These are phyloP conservation scores for Colletotrichum sp. DNA, from an alignment of 2,329 filamentous ascomycete species.

Conservation along the genomic window DNA sequence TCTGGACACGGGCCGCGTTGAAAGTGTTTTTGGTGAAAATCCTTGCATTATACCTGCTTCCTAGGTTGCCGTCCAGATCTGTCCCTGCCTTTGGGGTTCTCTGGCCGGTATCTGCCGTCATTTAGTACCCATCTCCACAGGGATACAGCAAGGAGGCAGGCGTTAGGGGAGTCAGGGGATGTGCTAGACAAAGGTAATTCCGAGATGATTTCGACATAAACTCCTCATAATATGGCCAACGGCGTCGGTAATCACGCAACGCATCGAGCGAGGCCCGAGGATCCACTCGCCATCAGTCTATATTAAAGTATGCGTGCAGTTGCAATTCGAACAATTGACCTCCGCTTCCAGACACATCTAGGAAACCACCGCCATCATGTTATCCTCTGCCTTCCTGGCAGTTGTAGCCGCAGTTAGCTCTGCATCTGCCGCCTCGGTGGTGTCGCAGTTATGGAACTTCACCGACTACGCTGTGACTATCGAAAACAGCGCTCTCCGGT, in stretches of 20 bases:
- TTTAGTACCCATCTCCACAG: background rate
- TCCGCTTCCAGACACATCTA: background rate
- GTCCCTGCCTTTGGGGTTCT: background rate
- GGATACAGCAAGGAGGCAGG: background rate
- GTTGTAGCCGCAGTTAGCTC: background rate
- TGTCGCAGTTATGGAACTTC: background rate
- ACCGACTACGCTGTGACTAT: background rate
- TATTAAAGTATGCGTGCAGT: background rate
- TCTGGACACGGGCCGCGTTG: background rate
- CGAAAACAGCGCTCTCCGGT: background rate
- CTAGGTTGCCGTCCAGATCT: background rate
- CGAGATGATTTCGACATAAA: background rate
- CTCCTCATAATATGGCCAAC: background rate
- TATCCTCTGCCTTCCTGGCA: background rate
- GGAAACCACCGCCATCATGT: background rate
- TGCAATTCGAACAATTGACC: background rate
- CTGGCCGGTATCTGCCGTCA: background rate
- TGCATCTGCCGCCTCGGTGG: background rate
- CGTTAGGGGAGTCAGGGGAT: background rate
- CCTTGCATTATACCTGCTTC: background rate
- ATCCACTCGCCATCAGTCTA: background rate
- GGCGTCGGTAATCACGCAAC: background rate
- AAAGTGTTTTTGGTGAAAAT: background rate
- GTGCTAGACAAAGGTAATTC: background rate
- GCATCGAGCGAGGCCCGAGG: background rate